A percentile compares a stretch with the other conserved stretches of the same genome.
phyloP scores from a whole-genome alignment of 352 stramenopile genomes.

The Phytophthora cryptogea region DNA sequence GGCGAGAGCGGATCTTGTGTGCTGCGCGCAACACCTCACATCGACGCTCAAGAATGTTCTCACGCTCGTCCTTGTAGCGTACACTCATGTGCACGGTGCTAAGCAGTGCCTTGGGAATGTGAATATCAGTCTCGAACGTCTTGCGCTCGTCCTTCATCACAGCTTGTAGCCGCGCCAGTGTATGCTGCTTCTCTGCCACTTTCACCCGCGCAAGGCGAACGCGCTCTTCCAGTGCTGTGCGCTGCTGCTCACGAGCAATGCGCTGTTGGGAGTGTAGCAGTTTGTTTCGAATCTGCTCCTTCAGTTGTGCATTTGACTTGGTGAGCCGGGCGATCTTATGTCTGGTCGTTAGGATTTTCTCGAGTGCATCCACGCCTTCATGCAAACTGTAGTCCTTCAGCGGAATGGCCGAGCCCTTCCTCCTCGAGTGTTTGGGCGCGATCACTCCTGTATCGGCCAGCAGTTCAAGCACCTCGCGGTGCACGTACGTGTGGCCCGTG shows the following conservation, averaged over 20 bases:
- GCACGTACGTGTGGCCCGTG: slow-evolving; percentile 63
- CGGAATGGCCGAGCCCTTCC: slow-evolving; percentile 77
- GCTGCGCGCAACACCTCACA: slow-evolving; percentile 77
- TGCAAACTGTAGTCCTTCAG: slow-evolving; percentile 82
- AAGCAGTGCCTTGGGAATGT: slow-evolving; percentile 77
- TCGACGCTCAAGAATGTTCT: slow-evolving; percentile 74
- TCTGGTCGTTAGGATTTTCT: slow-evolving; percentile 53
- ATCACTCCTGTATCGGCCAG: slow-evolving; percentile 72
- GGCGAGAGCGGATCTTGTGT: slow-evolving; percentile 82
- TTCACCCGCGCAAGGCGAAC: slow-evolving; percentile 52
- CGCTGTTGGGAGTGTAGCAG: slow-evolving; percentile 43
- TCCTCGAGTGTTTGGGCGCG: slow-evolving; percentile 63
- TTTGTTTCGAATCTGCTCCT: slow-evolving; percentile 58
- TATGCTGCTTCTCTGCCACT: slow-evolving; percentile 61
- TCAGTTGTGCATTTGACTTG: slow-evolving; percentile 44
- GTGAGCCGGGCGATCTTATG: slow-evolving; percentile 56
- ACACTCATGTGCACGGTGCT: slow-evolving; percentile 84
- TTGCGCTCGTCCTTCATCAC: slow-evolving; percentile 79
- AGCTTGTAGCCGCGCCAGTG: slow-evolving; percentile 53
- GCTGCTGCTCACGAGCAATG: slow-evolving; percentile 57
- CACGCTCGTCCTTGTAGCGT: slow-evolving; percentile 83
- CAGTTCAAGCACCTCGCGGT: slow-evolving; percentile 71
- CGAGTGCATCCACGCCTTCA: slow-evolving; percentile 70
- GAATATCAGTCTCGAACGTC: slow-evolving; percentile 81
- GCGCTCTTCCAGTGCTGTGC: slow-evolving; percentile 49